Conservation (phyloP, 108 stramenopile species). For the Nitzschia inconspicua region DNA sequence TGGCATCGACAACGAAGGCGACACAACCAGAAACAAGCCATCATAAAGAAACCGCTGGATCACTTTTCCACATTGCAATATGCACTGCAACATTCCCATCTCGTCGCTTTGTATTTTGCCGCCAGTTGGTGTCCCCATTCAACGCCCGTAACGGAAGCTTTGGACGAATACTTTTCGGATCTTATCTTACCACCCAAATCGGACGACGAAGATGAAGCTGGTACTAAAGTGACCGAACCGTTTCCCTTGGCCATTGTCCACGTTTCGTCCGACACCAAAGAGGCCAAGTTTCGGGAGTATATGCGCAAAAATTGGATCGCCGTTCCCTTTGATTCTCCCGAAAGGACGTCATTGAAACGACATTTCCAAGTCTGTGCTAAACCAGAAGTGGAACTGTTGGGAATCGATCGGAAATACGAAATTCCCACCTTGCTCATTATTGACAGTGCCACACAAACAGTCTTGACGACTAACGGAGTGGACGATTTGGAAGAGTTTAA, state of each 20-base stretch:
- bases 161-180: conserved; percentile 45
- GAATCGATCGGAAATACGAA: conserved; percentile 45
- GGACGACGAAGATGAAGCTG: background rate
- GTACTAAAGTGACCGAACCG: background rate
- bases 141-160: conserved; percentile 35
- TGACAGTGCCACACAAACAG: conserved; percentile 44
- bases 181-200: conserved; percentile 20
- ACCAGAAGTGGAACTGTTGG: conserved; percentile 44
- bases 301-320: conserved; percentile 41
- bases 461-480: conserved; percentile 49
- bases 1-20: no score
- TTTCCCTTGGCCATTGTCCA: conserved; percentile 47
- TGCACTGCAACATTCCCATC: conserved; percentile 49
- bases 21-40: background rate
- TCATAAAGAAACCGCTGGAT: no score
- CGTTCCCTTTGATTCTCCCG: conserved; percentile 48
- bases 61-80: conserved; percentile 46
- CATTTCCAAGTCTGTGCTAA: conserved; percentile 55
- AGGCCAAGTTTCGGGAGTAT: conserved; percentile 41
- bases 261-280: conserved; percentile 56
- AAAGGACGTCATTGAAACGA: conserved; percentile 44
- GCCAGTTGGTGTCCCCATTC: conserved; percentile 71
- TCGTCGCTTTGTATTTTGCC: conserved; percentile 67
- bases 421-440: conserved; percentile 66
- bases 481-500: conserved; percentile 43